Base-by-base conservation (phyloP, 768 basidiomycete genomes). In the Pleurotus djamor region DNA sequence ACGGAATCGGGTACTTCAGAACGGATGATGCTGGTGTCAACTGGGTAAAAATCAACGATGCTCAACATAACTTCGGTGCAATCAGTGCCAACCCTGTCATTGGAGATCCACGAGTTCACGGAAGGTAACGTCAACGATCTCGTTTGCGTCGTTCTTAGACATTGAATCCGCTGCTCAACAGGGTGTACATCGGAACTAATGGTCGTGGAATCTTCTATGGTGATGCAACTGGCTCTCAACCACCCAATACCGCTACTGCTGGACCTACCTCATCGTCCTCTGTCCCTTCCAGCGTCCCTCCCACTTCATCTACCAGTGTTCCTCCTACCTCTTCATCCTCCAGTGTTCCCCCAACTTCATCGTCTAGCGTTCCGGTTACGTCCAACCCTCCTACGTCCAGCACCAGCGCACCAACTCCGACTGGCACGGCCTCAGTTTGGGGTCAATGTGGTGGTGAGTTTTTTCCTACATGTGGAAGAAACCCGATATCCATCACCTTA, bases 31-130 rank as follows among this genome's bases (percentile, higher is more conserved):
- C 71, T 43, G 85, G 85, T 48, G 71, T 71, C 13, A 82, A 76
- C 63, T 86, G 86, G 86, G 74, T 82, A 0, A 73, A 80, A 69
- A 84, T 87, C 59, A 83, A 84, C 64, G 84, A 85, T 63, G 80
- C 75, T 33, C 67, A 72, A 4, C 81, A 85, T 65, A 84, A 85
- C 6, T 86, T 87, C 62, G 84, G 82, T 4, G 78, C 79, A 5
- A 79, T 75, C 5, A 66, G 72, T 49, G 64, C 78, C 28, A 83
- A 83, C 64, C 67, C 73, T 37, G 59, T 87, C 13, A 73, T 82
- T 12, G 85, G 76, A 13, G 84, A 86, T 63, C 77, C 78, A 4
- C 74, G 82, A 58, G 73, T 77, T 33, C 83, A 84, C 63, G 82
- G 83, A 54, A 76, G 84, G 83, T 84, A 51, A 28, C 21, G 21